Evolutionary conservation across 73 alveolate genomes (phyloP), one percentile per base, ranked within the genome.

Genomic region (Paramecium octaurelia): DNA sequence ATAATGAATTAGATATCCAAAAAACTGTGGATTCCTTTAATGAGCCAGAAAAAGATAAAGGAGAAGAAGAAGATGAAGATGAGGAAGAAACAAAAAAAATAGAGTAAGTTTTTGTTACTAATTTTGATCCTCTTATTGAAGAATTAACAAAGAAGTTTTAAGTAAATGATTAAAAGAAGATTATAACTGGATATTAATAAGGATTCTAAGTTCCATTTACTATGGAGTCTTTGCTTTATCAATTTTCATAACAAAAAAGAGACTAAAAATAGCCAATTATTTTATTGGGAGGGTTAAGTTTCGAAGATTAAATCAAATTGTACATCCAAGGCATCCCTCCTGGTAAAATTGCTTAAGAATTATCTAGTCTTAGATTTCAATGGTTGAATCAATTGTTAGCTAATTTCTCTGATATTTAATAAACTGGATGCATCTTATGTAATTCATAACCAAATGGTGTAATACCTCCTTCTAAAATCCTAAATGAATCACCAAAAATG

Each of bases 201-300:
- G 91, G 91, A 24, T 80, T 11, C 18, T 59, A 80, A 64, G 91
- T 80, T 16, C 91, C 91, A 23, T 80, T 44, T 48, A 40, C 73
- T 1, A 23, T 31, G 46, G 43, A 80, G 46, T 80, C 91, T 16
- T 21, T 80, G 16, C 14, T 80, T 4, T 80, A 80, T 34, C 27
- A 64, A 12, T 64, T 64, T 64, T 64, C 20, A 43, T 21, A 12
- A 44, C n/a, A 3, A 12, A 80, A 43, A 23, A 35, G 48, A 43
- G 43, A 44, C 6, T 16, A 5, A 11, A 38, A 73, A 21, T 73
- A 80, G 35, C 76, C 91, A 8, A 43, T 44, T 8, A 11, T 80
- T 3, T 43, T 80, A 40, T 43, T 40, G 10, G 43, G 75, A 80
- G 91, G 75, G 16, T 24, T 42, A 27, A 80, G n/a, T 48, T 23